A percentile compares a stretch with the other conserved stretches of the same genome.
Evolutionary conservation across 169 alveolate species (phyloP).

Genomic region (Plasmodium malariae): DNA sequence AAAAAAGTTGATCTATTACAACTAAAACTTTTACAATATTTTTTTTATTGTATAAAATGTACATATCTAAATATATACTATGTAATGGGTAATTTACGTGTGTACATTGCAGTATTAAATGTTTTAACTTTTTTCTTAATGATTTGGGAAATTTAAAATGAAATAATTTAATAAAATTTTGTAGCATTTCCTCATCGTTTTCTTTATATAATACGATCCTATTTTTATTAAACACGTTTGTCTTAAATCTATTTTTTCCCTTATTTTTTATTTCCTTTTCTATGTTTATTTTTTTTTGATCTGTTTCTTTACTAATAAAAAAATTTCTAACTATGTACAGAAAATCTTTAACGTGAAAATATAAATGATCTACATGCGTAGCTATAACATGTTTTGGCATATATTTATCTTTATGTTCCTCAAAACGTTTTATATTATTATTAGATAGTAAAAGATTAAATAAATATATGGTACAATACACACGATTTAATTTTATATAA

Average conservation of each 20-base stretch:
- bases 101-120: constrained; percentile 25
- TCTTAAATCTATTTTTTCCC: too few species aligned
- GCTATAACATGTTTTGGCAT: neutral
- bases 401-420: constrained; percentile 28
- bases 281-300: neutral
- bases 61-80: constrained; percentile 64
- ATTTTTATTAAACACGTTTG: too few species aligned
- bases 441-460: constrained; percentile 44
- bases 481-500: constrained; percentile 18
- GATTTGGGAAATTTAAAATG: constrained; percentile 16
- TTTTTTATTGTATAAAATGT: constrained; percentile 38
- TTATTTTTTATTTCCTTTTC: constrained; percentile 5
- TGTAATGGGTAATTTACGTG: constrained; percentile 33
- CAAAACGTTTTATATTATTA: constrained; percentile 29
- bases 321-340: constrained; percentile 12
- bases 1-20: constrained; percentile 42
- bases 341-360: constrained; percentile 43
- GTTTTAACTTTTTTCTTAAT: constrained; percentile 14
- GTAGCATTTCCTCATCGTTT: constrained; percentile 36
- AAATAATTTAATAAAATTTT: constrained; percentile 15
- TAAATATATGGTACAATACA: neutral
- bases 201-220: constrained; percentile 45
- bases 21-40: constrained; percentile 42
- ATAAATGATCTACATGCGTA: constrained; percentile 25
- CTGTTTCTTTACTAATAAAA: neutral